Base-by-base conservation (phyloP, 2,329 filamentous ascomycete genomes). In the Mollisiaceae sp. region DNA sequence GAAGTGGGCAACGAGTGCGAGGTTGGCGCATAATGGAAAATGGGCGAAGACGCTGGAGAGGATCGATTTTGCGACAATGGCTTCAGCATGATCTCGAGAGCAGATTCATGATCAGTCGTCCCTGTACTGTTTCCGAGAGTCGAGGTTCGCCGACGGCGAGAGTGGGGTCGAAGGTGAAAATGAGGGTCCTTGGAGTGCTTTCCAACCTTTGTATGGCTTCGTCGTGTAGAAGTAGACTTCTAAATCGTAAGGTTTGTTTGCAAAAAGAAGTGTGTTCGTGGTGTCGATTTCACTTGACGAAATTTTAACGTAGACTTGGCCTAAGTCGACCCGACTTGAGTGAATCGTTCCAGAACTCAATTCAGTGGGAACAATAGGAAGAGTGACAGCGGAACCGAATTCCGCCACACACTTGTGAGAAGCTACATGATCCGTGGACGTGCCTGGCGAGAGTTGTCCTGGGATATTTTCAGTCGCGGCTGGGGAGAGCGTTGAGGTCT, bases 31-130 rank as follows among this genome's bases (percentile, higher is more conserved):
- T 75, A 72, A 60, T 74, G 71, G 60, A 71, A 73, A 38, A 64
- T 68, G 27, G 73, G 73, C 24, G 72, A 72, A 60, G 71, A 70
- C n/a, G 69, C 66, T 60, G 72, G 70, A 35, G 73, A 74, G 35
- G 72, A 70, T 70, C 69, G 67, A 54, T 67, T 63, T 59, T 72
- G 66, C 50, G 71, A 65, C 45, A 71, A 65, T 47, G 74, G 65
- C 67, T 72, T 75, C 68, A 75, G 69, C 74, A 75, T 75, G 64
- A 63, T 75, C 70, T 67, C 64, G 63, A 61, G 63, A 55, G 43
- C 59, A 63, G 59, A 66, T 50, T 67, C 70, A 74, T 74, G 61
- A 52, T 71, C 41, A 58, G 9, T 38, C 57, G 9, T 43, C 54
- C 27, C 60, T 63, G n/a, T 55, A 38, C 9, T 15, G 12, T 47